phyloP scores from a whole-genome alignment of 257 asterid genomes.

The Eustoma russellianum region DNA sequence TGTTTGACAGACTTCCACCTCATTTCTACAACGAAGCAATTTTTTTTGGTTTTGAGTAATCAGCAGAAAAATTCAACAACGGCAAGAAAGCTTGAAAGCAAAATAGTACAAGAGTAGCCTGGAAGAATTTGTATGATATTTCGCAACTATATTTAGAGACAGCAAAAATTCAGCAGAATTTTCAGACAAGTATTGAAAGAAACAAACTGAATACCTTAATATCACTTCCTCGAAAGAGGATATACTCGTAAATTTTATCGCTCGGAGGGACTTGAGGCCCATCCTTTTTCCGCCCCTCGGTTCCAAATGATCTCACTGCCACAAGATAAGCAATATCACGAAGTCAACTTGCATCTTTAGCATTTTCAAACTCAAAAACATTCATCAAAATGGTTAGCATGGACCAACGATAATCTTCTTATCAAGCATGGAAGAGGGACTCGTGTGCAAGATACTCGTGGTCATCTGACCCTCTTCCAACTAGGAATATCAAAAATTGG shows the following conservation, averaged over 20 bases:
- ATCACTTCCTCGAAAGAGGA: slow-evolving; percentile 89
- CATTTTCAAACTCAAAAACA: not conserved
- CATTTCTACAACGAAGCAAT: not conserved
- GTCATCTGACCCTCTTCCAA: too few species aligned
- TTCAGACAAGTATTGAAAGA: slow-evolving; percentile 3
- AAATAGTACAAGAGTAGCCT: not conserved
- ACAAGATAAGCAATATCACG: slow-evolving; percentile 5
- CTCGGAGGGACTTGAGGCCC: slow-evolving; percentile 90
- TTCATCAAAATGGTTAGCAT: not conserved
- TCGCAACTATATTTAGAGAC: not conserved
- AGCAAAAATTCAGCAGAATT: not conserved
- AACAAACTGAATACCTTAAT: slow-evolving; percentile 50
- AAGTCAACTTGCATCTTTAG: not conserved
- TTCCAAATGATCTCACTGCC: slow-evolving; percentile 92
- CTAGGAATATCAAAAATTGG: too few species aligned
- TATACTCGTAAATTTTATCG: slow-evolving; percentile 82
- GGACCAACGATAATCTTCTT: too few species aligned
- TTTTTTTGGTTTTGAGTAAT: too few species aligned
- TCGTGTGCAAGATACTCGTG: too few species aligned
- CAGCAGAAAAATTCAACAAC: not conserved
- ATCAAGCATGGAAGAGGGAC: too few species aligned
- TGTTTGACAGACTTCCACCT: not conserved
- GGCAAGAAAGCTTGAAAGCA: not conserved
- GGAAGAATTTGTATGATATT: not conserved
- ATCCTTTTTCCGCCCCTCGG: slow-evolving; percentile 90